phyloP scores from a whole-genome alignment of 106 monocot species.

The Dendrobium chrysotoxum region DNA sequence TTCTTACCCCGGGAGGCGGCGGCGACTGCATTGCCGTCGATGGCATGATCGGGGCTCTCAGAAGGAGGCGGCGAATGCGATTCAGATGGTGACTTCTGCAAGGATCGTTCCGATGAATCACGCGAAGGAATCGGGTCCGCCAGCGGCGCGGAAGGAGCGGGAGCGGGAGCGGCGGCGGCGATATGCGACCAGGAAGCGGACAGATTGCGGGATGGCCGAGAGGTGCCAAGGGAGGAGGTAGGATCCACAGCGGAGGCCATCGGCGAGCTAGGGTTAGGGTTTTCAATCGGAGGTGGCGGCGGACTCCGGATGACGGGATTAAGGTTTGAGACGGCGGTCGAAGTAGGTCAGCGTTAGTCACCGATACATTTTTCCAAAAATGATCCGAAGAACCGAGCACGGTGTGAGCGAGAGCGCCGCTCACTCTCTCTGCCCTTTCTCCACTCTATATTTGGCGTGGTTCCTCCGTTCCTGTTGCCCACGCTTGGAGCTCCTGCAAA shows the following conservation, averaged over 20 bases:
- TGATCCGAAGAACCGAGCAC: background rate
- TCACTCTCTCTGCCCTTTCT: background rate
- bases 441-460: background rate
- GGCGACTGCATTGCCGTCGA: constrained; percentile 18
- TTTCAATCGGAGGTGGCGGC: background rate
- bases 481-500: background rate
- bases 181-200: constrained; percentile 12
- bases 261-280: background rate
- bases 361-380: background rate
- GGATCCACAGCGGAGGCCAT: constrained; percentile 11
- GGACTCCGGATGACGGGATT: background rate
- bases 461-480: background rate
- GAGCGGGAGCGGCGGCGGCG: constrained; percentile 21
- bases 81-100: background rate
- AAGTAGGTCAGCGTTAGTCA: background rate
- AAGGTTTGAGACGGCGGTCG: background rate
- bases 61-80: background rate
- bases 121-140: background rate
- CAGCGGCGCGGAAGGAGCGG: constrained; percentile 6
- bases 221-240: constrained; percentile 13
- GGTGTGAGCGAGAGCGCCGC: background rate
- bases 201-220: constrained; percentile 7
- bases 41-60: constrained; percentile 7
- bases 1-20: constrained; percentile 27
- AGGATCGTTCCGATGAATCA: constrained; percentile 1